A percentile compares a stretch with the other conserved stretches of the same genome.
phyloP scores from a whole-genome alignment of 164 flowering plant species.

The Houttuynia cordata region DNA sequence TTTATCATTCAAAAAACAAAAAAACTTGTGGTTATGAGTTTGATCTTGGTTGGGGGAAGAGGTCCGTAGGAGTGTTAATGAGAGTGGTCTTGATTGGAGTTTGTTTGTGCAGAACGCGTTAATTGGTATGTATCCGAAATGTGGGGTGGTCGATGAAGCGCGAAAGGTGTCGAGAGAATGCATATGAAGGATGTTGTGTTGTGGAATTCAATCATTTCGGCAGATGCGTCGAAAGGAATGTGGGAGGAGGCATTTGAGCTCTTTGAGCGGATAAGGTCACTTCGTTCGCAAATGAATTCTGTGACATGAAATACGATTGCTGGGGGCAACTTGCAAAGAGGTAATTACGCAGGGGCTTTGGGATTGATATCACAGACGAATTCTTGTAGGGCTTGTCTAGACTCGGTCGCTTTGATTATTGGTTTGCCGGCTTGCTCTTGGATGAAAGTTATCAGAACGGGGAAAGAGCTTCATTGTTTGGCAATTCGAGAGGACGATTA shows the following conservation, averaged over 20 bases:
- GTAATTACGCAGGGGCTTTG: constrained; percentile 28
- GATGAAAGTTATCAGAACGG: constrained; percentile 23
- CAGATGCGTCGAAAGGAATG: constrained; percentile 37
- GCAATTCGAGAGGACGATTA: constrained; percentile 21
- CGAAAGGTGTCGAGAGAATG: constrained; percentile 36
- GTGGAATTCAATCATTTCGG: constrained; percentile 46
- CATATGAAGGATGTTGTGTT: constrained; percentile 38
- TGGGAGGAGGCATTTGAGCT: constrained; percentile 38
- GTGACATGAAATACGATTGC: constrained; percentile 52
- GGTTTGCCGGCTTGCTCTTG: constrained; percentile 49
- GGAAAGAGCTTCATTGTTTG: constrained; percentile 41
- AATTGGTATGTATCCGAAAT: constrained; percentile 43
- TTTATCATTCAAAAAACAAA: no score
- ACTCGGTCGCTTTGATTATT: constrained; percentile 29
- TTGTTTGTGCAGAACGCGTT: constrained; percentile 48
- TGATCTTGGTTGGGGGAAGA: constrained; percentile 32
- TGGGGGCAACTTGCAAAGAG: constrained; percentile 33
- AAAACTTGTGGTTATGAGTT: constrained; percentile 48
- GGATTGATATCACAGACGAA: constrained; percentile 35
- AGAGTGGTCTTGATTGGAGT: constrained; percentile 15
- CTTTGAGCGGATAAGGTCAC: constrained; percentile 23
- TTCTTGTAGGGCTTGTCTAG: constrained; percentile 16
- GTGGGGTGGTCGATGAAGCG: constrained; percentile 29
- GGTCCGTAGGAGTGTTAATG: constrained; percentile 23
- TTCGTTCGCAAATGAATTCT: constrained; percentile 15